Conservation (phyloP, 2,329 filamentous ascomycete species). For the Aureobasidium mangrovei region DNA sequence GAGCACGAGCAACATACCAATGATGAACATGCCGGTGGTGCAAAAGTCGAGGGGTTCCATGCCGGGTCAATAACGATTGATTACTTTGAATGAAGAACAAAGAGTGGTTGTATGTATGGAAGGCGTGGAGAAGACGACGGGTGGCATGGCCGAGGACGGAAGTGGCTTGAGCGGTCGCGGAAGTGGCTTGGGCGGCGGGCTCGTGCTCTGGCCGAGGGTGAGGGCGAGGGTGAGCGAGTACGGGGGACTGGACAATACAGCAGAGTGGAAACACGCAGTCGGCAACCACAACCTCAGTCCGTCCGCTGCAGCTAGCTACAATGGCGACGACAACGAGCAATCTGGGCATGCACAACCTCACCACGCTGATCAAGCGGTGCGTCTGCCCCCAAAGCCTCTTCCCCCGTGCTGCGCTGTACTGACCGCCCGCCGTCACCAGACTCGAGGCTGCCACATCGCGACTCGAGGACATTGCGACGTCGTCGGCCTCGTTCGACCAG, state of each 20-base stretch:
- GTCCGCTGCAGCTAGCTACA: not conserved
- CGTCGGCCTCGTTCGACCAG: conserved; percentile 49
- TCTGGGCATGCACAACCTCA: conserved; percentile 83
- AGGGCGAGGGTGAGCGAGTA: not conserved
- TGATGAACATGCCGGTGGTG: conserved; percentile 56
- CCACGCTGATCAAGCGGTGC: conserved; percentile 96
- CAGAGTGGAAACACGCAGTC: not conserved
- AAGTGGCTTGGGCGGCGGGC: no score
- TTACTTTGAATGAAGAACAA: not conserved
- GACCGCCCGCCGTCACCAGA: conserved; percentile 48
- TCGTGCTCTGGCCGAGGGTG: no score
- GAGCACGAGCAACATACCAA: conserved; percentile 35
- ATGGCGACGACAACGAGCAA: conserved; percentile 15
- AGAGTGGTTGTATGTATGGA: not conserved
- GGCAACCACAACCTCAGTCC: not conserved
- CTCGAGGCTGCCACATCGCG: conserved; percentile 95
- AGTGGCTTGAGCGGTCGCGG: not conserved
- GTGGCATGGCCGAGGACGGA: not conserved
- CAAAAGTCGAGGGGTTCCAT: conserved; percentile 41
- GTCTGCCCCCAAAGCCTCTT: conserved; percentile 24
- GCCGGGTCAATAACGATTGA: not conserved
- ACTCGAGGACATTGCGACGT: conserved; percentile 89
- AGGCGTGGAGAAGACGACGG: not conserved
- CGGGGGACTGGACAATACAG: not conserved
- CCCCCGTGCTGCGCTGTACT: conserved; percentile 29